Evolutionary conservation across 176 grass and related monocot genomes (phyloP), one percentile per base, ranked within the genome.

Genomic region (Phragmites australis): DNA sequence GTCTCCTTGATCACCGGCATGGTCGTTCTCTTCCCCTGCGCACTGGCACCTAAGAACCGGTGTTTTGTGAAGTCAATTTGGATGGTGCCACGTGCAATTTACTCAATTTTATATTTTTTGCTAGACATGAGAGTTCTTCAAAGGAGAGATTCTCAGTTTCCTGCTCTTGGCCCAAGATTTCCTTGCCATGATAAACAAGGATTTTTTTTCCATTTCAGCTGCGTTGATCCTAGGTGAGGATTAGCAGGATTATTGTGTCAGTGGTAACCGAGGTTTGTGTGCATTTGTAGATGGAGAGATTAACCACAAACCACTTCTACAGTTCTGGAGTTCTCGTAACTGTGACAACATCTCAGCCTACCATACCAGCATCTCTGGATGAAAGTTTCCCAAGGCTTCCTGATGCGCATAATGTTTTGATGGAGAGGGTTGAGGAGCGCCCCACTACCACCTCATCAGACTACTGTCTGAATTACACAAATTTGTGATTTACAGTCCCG

Each of bases 241-340:
- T 2, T 2, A 82, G 26, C 65, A 52, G 39, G 63, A 65, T 54
- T 17, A 37, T 37, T 87, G 11, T 37, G 27, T 55, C n/a, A 19
- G 32, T 54, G 31, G 47, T 43, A 67, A 19, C 51, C 34, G 58
- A 46, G 18, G 16, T 59, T 68, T 81, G 40, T 55, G 6, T 15
- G 8, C n/a, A 34, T 58, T 72, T 21, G 41, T 78, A 68, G 57
- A 84, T 87, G 89, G 85, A 91, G 76, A 91, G 82, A 69, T 65
- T 82, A 61, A 81, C 55, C 40, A 62, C 77, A 30, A 84, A 85
- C 30, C 64, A 63, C 22, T 59, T 87, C 43, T 84, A 44, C 59
- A 84, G 18, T 44, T 76, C 81, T 64, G 85, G 76, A 22, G 51
- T 55, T 75, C 81, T 84, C 29, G 89, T 74, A 64, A 79, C 81